phyloP scores from a whole-genome alignment of 495 filamentous ascomycete genomes.

The Lophiotrema nucula region DNA sequence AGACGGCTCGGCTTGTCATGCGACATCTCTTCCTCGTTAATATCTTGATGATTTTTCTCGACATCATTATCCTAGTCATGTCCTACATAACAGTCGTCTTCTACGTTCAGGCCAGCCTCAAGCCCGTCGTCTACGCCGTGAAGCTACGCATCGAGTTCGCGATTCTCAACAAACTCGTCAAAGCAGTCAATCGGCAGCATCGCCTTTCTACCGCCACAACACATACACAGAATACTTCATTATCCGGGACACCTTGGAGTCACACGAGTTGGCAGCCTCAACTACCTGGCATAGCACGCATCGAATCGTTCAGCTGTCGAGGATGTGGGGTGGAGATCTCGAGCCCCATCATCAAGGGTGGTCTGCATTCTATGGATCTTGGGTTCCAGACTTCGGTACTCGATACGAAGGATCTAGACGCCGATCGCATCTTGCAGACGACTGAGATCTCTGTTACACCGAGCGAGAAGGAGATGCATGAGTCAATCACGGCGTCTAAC shows the following conservation, averaged over 20 bases:
- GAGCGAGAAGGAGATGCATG: neutral
- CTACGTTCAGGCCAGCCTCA: conserved; percentile 4
- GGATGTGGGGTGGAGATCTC: neutral
- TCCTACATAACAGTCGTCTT: conserved; percentile 10
- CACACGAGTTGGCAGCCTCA: neutral
- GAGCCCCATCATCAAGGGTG: neutral
- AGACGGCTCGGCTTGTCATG: conserved; percentile 39
- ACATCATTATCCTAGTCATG: conserved; percentile 11
- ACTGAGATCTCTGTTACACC: neutral
- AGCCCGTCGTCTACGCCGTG: conserved; percentile 17
- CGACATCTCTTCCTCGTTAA: conserved; percentile 18
- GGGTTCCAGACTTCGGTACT: neutral
- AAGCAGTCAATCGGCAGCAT: neutral
- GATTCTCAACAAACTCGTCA: conserved; percentile 19
- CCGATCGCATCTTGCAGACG: neutral
- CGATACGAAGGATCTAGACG: neutral
- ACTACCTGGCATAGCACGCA: neutral
- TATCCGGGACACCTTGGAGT: neutral
- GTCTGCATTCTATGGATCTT: neutral
- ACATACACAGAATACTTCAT: neutral
- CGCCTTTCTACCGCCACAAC: neutral
- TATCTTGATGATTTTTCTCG: conserved; percentile 26
- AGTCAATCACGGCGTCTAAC: neutral
- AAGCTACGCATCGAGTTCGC: conserved; percentile 28
- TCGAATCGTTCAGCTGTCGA: neutral